Base-by-base conservation (phyloP, 1,284 basidiomycete genomes). In the Tilletia indica region DNA sequence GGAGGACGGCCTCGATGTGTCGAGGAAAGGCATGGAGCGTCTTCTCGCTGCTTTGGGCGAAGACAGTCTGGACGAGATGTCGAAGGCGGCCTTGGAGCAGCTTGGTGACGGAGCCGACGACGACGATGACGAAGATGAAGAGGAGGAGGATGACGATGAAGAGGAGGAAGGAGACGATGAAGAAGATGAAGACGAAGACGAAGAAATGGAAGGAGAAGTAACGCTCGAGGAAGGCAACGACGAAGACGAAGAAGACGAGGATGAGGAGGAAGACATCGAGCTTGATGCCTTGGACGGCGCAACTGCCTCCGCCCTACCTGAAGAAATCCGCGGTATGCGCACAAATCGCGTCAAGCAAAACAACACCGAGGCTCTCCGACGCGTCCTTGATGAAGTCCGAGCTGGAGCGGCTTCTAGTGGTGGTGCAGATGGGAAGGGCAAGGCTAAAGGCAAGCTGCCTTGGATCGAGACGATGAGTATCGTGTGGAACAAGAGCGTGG, bases 381-480 rank as follows among this genome's bases (percentile, higher is more conserved):
- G 80, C 45, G 73, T 84, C 47, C 75, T 79, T 49, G 73, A 78
- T 2, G 74, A 77, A 68, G 74, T 84, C 36, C 75, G 78, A 39
- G 34, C 48, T 4, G 36, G 31, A 78, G 77, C 63, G 67, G 74
- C 4, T 58, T 14, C 56, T 25, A 58, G 56, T 25, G 56, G 21
- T 12, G 36, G 34, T n/a, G 56, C 56, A 21, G 25, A 31, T 14
- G 21, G 56, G 11, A 58, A 58, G 56, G 58, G 61, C 36, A 48
- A 45, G 31, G 69, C 21, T 11, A 67, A 70, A 68, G 70, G 58
- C 51, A 73, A 75, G 36, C 73, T 83, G 36, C 77, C 82, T 2
- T 84, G 82, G 82, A 81, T 83, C 67, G 82, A 84, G 74, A 80
- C 78, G 2, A 81, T 83, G 77, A 71, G 74, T 31, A 66, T 83